Percentiles rank a stretch among this genome's conserved stretches.
Conservation (phyloP, 306 rosid species). For the Gleditsia sinensis region DNA sequence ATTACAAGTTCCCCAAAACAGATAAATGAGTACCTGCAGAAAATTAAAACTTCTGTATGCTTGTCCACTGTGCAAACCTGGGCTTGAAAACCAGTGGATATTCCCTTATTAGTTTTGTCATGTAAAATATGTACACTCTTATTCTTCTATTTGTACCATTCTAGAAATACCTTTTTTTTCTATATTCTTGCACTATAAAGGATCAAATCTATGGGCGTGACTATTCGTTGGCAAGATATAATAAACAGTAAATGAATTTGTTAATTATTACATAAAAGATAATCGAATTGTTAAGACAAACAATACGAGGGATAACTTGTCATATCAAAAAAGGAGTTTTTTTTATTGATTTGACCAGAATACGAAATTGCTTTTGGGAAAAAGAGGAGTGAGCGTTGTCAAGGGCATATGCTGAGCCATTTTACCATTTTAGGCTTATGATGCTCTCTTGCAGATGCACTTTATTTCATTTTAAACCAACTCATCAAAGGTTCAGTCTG, state of each 20-base stretch:
- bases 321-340: conserved; percentile 6
- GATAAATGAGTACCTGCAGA: neutral
- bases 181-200: neutral
- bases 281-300: neutral
- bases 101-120: neutral
- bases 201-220: neutral
- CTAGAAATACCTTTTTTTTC: neutral
- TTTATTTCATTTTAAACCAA: no score
- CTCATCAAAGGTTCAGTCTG: no score
- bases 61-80: neutral
- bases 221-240: neutral
- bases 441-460: neutral
- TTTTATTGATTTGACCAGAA: neutral
- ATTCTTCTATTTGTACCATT: neutral
- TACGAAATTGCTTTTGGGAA: neutral
- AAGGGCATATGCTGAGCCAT: neutral
- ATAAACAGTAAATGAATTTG: no score
- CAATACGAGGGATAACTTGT: neutral
- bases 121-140: neutral
- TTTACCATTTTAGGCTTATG: neutral
- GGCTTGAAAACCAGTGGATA: neutral
- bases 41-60: neutral
- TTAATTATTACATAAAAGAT: neutral
- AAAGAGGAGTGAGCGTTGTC: neutral
- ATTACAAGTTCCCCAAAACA: neutral